Conservation (phyloP, 2,329 filamentous ascomycete genomes). For the Acrodontium crateriforme region DNA sequence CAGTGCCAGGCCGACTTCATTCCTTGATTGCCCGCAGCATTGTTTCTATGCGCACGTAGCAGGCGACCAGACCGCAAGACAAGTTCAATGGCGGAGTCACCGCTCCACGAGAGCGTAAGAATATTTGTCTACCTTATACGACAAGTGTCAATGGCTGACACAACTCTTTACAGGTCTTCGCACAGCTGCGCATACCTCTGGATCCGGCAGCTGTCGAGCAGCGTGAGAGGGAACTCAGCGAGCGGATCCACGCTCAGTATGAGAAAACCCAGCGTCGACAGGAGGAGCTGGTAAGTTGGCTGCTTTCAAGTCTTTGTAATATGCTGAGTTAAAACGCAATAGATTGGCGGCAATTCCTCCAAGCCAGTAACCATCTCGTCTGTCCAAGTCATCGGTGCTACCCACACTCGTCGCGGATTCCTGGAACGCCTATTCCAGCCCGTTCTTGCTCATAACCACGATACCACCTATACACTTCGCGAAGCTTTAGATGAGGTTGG, state of each 20-base stretch:
- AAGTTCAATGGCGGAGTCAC: conserved; percentile 9
- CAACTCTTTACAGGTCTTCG: conserved; percentile 39
- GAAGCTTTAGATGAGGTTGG: conserved; percentile 65
- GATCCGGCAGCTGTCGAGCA: conserved; percentile 47
- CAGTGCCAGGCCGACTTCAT: too few relatives aligned
- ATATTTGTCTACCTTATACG: neutral
- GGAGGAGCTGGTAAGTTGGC: conserved; percentile 46
- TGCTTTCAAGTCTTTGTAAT: neutral
- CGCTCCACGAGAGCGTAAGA: conserved; percentile 11
- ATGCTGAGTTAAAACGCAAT: conserved; percentile 2
- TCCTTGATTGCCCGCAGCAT: too few relatives aligned
- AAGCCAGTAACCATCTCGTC: conserved; percentile 80
- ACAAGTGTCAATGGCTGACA: conserved; percentile 1
- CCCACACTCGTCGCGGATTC: conserved; percentile 71
- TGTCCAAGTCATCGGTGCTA: conserved; percentile 68
- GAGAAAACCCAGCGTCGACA: conserved; percentile 50
- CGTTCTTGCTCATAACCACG: conserved; percentile 50
- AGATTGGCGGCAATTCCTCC: conserved; percentile 72
- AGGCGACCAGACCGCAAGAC: too few relatives aligned
- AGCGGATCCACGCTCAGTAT: conserved; percentile 43
- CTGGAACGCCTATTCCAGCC: conserved; percentile 70
- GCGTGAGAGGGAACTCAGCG: conserved; percentile 46
- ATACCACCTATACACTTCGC: conserved; percentile 54
- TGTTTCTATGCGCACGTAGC: too few relatives aligned
- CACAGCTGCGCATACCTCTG: conserved; percentile 42